Evolutionary conservation across 225 moss, liverwort and hornwort species (phyloP).

Genomic region (Takakia lepidozioides): DNA sequence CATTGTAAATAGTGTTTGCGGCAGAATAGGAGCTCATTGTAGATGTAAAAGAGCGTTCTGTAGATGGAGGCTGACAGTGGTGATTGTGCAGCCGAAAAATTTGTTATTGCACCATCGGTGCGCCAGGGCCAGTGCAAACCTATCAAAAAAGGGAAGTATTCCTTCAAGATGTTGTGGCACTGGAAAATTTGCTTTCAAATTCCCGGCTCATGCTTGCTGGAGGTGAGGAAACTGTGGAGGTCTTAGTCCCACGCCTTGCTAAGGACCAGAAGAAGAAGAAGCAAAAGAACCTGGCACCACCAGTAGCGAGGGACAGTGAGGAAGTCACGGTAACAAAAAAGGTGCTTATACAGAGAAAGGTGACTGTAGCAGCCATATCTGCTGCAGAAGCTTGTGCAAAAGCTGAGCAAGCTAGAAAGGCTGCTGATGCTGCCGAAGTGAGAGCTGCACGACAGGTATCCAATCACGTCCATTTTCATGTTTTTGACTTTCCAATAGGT

Average conservation of each 20-base stretch:
- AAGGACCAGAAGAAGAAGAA: constrained; percentile 41
- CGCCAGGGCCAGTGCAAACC: constrained; percentile 37
- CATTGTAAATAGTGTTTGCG: no score
- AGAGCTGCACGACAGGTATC: constrained; percentile 52
- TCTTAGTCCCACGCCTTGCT: constrained; percentile 63
- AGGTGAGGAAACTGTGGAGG: constrained; percentile 60
- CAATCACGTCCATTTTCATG: neutral
- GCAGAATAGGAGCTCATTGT: no score
- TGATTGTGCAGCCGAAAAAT: constrained; percentile 65
- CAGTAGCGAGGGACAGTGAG: constrained; percentile 36
- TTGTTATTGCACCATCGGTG: constrained; percentile 76
- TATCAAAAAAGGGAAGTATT: constrained; percentile 26
- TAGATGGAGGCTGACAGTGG: no score
- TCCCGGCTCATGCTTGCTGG: constrained; percentile 49
- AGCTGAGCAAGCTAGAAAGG: constrained; percentile 34
- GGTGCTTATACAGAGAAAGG: constrained; percentile 51
- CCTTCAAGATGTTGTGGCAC: constrained; percentile 37
- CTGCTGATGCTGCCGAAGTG: constrained; percentile 39
- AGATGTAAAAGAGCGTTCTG: no score
- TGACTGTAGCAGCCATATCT: constrained; percentile 38
- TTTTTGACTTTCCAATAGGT: neutral
- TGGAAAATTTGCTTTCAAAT: constrained; percentile 44
- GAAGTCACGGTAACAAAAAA: constrained; percentile 54
- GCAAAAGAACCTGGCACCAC: constrained; percentile 43
- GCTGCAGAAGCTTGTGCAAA: constrained; percentile 32